Evolutionary conservation across 345 rosid genomes (phyloP).

Genomic region (Populus pruinosa): DNA sequence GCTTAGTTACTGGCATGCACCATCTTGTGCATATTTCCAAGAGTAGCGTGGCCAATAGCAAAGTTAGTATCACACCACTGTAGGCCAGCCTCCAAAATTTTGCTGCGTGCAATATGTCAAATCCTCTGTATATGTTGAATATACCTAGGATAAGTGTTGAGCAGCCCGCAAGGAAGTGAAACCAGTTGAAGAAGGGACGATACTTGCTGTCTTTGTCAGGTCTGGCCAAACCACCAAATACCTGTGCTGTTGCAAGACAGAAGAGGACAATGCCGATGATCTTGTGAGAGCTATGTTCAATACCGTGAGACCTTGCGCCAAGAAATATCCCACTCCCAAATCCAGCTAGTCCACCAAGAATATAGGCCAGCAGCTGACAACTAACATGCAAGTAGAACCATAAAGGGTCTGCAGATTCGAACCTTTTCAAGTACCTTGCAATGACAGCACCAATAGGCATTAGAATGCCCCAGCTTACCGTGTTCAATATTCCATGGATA

Average conservation of each 20-base stretch:
- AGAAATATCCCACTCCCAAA: constrained; percentile 29
- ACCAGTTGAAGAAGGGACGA: constrained; percentile 29
- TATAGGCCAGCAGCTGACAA: constrained; percentile 28
- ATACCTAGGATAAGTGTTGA: constrained; percentile 25
- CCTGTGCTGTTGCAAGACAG: constrained; percentile 15
- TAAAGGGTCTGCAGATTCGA: constrained; percentile 28
- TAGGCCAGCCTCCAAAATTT: no score
- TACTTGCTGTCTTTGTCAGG: constrained; percentile 34
- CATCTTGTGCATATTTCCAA: no score
- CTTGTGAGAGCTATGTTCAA: constrained; percentile 16
- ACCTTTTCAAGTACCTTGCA: constrained; percentile 34
- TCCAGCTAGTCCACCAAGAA: constrained; percentile 16
- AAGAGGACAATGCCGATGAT: constrained; percentile 28
- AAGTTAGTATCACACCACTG: no score
- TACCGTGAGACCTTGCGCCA: constrained; percentile 6
- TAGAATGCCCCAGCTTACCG: constrained; percentile 36
- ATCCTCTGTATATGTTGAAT: constrained; percentile 31
- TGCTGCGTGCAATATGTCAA: constrained; percentile 24
- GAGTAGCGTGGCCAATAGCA: no score
- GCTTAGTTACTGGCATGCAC: no score
- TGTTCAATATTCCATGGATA: constrained; percentile 33
- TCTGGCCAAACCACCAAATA: constrained; percentile 21
- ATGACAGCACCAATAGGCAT: constrained; percentile 34
- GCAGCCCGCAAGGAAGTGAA: constrained; percentile 29
- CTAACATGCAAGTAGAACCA: constrained; percentile 35